Conservation (phyloP, 108 stramenopile genomes). For the Ochromonas danica region DNA sequence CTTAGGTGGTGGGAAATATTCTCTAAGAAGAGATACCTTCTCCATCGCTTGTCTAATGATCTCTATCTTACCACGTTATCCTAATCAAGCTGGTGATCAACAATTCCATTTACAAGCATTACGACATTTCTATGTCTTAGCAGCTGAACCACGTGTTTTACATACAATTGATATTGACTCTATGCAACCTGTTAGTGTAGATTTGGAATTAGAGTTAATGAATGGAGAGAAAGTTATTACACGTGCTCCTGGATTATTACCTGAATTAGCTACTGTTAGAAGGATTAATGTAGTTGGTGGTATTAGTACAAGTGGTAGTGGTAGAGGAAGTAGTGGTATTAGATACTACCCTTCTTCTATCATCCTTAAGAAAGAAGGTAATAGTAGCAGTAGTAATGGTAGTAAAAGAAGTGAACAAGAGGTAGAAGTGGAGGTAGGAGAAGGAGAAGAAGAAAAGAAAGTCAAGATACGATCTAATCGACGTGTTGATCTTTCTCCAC, state of each 20-base stretch:
- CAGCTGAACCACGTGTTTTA: conserved; percentile 72
- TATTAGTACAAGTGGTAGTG: too few species aligned
- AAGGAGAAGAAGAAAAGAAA: too few species aligned
- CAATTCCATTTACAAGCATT: conserved; percentile 94
- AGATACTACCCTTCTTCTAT: too few species aligned
- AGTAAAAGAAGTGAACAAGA: too few species aligned
- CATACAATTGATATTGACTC: conserved; percentile 85
- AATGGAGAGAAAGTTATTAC: background rate
- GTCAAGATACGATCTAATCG: too few species aligned
- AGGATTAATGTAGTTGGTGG: too few species aligned
- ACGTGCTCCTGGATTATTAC: conserved; percentile 1
- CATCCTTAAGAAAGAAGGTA: too few species aligned
- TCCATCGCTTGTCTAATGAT: conserved; percentile 85
- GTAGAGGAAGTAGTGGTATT: too few species aligned
- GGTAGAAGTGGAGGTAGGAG: too few species aligned
- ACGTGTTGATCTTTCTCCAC: too few species aligned
- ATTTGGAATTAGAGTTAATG: conserved; percentile 1
- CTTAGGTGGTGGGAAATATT: conserved; percentile 84
- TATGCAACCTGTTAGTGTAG: conserved; percentile 40
- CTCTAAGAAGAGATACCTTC: conserved; percentile 76
- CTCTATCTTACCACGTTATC: conserved; percentile 88
- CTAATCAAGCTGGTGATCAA: conserved; percentile 74
- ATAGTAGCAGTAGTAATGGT: too few species aligned
- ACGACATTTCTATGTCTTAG: conserved; percentile 92
- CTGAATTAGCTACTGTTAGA: background rate